Evolutionary conservation across 345 rosid genomes (phyloP), one percentile per base, ranked within the genome.

Genomic region (Brassica juncea): DNA sequence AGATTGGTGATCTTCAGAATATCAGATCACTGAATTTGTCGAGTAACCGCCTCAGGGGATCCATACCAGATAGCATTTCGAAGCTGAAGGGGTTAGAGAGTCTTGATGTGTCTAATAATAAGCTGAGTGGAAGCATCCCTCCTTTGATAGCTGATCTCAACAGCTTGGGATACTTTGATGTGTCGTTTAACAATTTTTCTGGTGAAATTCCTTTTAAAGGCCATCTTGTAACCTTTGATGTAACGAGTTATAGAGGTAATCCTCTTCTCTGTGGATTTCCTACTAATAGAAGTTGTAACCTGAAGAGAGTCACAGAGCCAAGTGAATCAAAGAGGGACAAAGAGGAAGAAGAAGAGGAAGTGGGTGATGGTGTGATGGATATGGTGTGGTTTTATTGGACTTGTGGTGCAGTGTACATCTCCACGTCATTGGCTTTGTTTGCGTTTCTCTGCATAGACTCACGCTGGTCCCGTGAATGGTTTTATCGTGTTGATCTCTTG

Each of bases 51-150:
- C 77, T 92, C 6, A 85, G 84, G 4, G 92, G 94, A 23, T 64
- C 79, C 73, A 88, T 90, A 67, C 92, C 94, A 1, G 81, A 35
- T n/a, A 85, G 84, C 21, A 58, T 92, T 69, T 82, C 91, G 5
- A 86, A 74, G 73, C 82, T 91, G 9, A 66, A 80, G 10, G 80
- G 82, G 21, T 78, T 92, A 57, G 79, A 78, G 5, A 35, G 77
- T 34, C 77, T 90, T 49, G 80, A 92, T 82, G 81, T 90, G 35
- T 86, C 97, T 27, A 82, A 86, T 30, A 92, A 92, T 74, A 78
- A 78, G 59, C 80, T 93, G 71, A 83, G 16, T n/a, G 94, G 91
- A 54, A 54, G 37, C 52, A 87, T 91, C 62, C 98, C 94, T 5
- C 79, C 87, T 12, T 77, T 76, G 59, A 84, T 92, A 68, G 84